Percentiles rank a stretch among this genome's conserved stretches.
Evolutionary conservation across 331 rosid species (phyloP).

Genomic region (Arachis monticola): DNA sequence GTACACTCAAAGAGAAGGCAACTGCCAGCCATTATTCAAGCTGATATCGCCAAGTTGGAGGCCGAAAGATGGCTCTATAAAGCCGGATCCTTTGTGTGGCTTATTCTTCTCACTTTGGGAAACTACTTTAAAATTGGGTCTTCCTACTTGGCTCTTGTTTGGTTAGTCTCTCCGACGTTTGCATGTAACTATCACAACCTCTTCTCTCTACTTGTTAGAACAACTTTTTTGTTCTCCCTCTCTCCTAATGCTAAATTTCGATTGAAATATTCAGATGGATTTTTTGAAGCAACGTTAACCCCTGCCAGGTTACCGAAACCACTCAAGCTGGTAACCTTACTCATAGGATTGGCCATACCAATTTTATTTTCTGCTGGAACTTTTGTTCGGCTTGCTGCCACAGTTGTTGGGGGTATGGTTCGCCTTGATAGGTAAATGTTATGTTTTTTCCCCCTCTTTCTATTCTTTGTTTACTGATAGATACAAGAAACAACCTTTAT

Average conservation of each 20-base stretch:
- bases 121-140: constrained; percentile 81
- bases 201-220: constrained; percentile 40
- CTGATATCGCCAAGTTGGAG: constrained; percentile 68
- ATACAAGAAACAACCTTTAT: background rate
- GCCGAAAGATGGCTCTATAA: constrained; percentile 99
- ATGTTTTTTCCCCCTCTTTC: background rate
- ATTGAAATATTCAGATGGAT: constrained; percentile 70
- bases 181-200: constrained; percentile 66
- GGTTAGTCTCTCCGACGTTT: constrained; percentile 94
- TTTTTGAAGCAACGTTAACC: constrained; percentile 91
- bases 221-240: constrained; percentile 28
- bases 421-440: constrained; percentile 84
- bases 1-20: constrained; percentile 59
- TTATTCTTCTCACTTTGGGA: constrained; percentile 78
- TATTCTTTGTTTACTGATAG: background rate
- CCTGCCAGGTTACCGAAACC: constrained; percentile 86
- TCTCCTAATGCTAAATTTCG: constrained; percentile 39
- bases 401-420: constrained; percentile 67
- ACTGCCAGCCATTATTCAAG: constrained; percentile 54
- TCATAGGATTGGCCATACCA: constrained; percentile 78
- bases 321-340: constrained; percentile 80
- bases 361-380: constrained; percentile 76
- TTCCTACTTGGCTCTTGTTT: constrained; percentile 88
- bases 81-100: constrained; percentile 96
- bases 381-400: constrained; percentile 68